Evolutionary conservation across 2,329 filamentous ascomycete species (phyloP).

Genomic region (Neofusicoccum umdonicola): DNA sequence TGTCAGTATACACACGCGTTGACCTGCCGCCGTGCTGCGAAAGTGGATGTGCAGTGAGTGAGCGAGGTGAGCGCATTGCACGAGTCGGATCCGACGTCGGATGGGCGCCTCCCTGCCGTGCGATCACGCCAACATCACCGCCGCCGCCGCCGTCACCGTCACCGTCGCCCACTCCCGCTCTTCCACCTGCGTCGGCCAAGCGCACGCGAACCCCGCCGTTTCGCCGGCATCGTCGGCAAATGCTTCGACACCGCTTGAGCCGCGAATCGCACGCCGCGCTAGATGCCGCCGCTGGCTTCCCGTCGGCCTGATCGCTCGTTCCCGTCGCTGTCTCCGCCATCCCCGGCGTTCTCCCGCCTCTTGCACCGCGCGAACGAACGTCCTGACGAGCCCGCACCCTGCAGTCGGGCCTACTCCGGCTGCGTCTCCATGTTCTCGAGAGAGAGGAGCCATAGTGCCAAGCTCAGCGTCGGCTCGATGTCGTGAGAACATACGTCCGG

Average conservation of each 20-base stretch:
- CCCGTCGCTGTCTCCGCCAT: not conserved
- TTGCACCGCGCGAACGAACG: not conserved
- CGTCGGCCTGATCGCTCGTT: not conserved
- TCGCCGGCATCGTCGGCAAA: not conserved
- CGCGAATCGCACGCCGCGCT: not conserved
- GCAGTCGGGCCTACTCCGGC: conserved; percentile 2
- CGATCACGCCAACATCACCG: conserved; percentile 10
- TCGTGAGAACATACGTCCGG: conserved; percentile 9
- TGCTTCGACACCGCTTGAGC: not conserved
- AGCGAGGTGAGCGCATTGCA: not conserved
- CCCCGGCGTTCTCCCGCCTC: not conserved
- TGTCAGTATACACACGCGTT: not conserved
- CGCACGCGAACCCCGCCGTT: not conserved
- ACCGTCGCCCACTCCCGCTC: not conserved
- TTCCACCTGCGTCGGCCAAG: not conserved
- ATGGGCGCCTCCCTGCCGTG: not conserved
- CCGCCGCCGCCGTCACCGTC: not conserved
- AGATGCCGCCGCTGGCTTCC: not conserved
- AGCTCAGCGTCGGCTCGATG: not conserved
- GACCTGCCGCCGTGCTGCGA: not conserved
- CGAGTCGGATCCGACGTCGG: not conserved
- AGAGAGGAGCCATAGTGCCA: not conserved
- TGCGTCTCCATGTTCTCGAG: not conserved
- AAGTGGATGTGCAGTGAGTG: not conserved
- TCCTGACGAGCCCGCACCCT: not conserved